Evolutionary conservation across 2,329 filamentous ascomycete species (phyloP).

Genomic region (Phaeosphaeria sp.): DNA sequence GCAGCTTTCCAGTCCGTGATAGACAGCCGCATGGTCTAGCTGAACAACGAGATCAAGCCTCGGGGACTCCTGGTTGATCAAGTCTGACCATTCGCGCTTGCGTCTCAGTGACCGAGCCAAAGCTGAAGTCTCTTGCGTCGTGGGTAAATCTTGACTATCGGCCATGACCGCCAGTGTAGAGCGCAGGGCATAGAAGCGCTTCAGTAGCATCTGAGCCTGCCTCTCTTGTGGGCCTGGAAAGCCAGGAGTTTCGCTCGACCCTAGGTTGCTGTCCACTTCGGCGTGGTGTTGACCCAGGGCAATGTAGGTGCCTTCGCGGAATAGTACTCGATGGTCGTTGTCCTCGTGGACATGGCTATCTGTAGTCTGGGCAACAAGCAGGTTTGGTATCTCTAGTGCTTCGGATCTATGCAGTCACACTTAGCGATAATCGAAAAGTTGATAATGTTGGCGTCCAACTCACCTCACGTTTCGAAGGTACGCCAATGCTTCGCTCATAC

Average conservation of each 20-base stretch:
- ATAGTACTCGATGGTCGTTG: constrained; percentile 61
- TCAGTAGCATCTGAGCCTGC: constrained; percentile 71
- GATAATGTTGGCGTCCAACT: constrained; percentile 3
- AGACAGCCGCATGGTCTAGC: constrained; percentile 68
- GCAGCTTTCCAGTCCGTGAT: constrained; percentile 70
- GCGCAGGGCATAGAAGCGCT: constrained; percentile 71
- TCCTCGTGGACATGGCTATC: constrained; percentile 7
- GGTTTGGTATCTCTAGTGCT: constrained; percentile 74
- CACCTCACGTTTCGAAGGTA: constrained; percentile 47
- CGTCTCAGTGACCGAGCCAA: constrained; percentile 36
- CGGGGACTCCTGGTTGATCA: constrained; percentile 47
- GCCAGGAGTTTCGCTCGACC: neutral
- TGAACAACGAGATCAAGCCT: constrained; percentile 58
- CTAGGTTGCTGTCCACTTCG: neutral
- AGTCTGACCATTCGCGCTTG: constrained; percentile 44
- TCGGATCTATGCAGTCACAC: constrained; percentile 64
- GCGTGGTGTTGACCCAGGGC: constrained; percentile 49
- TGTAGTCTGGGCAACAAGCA: constrained; percentile 63
- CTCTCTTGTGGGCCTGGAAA: constrained; percentile 60
- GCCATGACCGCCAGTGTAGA: constrained; percentile 63
- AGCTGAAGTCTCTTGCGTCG: neutral
- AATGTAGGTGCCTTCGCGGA: constrained; percentile 80
- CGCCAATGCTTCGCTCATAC: constrained; percentile 37
- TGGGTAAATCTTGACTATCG: neutral
- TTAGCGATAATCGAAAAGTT: constrained; percentile 12